Conservation (phyloP, 1,284 basidiomycete species). For the Agaricales sp. region DNA sequence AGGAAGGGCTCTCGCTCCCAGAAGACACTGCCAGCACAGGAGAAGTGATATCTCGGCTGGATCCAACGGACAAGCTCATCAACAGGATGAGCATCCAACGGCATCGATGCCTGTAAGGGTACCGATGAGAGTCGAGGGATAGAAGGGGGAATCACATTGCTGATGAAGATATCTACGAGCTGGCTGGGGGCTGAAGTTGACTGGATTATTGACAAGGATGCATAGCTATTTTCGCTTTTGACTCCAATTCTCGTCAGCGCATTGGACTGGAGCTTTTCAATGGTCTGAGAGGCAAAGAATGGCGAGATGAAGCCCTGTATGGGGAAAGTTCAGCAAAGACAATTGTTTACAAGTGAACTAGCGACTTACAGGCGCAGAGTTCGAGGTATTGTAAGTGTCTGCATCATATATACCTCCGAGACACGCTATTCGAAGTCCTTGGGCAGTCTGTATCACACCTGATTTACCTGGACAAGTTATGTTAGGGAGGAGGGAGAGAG, state of each 20-base stretch:
- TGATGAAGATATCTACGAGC: constrained; percentile 75
- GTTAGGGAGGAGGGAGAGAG: constrained; percentile 3
- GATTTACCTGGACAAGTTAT: constrained; percentile 57
- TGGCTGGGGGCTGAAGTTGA: constrained; percentile 48
- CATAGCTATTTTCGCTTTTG: constrained; percentile 37
- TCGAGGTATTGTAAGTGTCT: constrained; percentile 43
- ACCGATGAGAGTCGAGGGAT: constrained; percentile 56
- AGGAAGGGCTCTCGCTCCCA: constrained; percentile 90
- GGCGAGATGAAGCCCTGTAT: constrained; percentile 60
- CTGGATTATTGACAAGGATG: constrained; percentile 60
- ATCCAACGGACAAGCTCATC: constrained; percentile 56
- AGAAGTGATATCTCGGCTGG: constrained; percentile 75
- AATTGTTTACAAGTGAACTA: too few species aligned
- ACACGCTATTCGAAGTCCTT: constrained; percentile 80
- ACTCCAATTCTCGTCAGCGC: constrained; percentile 36
- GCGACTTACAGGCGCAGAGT: constrained; percentile 45
- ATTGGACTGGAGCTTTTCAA: constrained; percentile 64
- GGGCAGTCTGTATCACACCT: constrained; percentile 69
- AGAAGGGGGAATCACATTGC: constrained; percentile 68
- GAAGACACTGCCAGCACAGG: constrained; percentile 57
- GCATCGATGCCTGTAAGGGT: constrained; percentile 35
- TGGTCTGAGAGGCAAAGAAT: constrained; percentile 58
- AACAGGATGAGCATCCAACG: constrained; percentile 44
- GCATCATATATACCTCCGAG: constrained; percentile 71
- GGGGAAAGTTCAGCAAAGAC: constrained; percentile 10